Conservation (phyloP, 2,329 filamentous ascomycete species). For the Davidsoniella virescens region DNA sequence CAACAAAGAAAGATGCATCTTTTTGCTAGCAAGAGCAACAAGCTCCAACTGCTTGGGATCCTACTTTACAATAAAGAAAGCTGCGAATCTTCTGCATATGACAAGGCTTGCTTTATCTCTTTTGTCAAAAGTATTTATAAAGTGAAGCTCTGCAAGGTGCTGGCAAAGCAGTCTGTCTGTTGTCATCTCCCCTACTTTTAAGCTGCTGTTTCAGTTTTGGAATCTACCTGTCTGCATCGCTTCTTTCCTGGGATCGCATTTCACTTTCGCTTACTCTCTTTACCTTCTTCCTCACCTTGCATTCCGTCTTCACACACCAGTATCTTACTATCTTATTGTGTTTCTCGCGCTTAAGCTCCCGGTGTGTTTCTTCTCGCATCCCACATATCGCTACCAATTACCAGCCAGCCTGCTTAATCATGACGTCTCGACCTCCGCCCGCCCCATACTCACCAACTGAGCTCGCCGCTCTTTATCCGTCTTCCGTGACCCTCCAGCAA, state of each 20-base stretch:
- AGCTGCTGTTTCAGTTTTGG: too few relatives aligned
- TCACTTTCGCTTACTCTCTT: neutral
- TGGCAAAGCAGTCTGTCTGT: too few relatives aligned
- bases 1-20: too few relatives aligned
- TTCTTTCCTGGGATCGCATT: neutral
- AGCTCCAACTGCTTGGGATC: too few relatives aligned
- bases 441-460: conserved; percentile 67
- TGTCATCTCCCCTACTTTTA: too few relatives aligned
- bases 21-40: too few relatives aligned
- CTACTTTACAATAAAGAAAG: too few relatives aligned
- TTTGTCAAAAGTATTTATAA: too few relatives aligned
- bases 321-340: neutral
- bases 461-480: conserved; percentile 65
- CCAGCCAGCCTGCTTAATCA: conserved; percentile 24
- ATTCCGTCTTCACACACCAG: neutral
- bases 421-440: conserved; percentile 66
- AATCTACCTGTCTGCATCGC: neutral
- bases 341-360: too few relatives aligned
- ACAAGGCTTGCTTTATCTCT: too few relatives aligned
- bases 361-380: neutral
- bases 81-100: too few relatives aligned
- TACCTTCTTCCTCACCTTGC: neutral
- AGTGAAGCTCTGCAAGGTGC: too few relatives aligned
- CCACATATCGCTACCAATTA: neutral
- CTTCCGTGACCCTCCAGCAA: conserved; percentile 62